Evolutionary conservation across 1,139 yeast genomes (phyloP).

Genomic region (Candida sanyaensis): DNA sequence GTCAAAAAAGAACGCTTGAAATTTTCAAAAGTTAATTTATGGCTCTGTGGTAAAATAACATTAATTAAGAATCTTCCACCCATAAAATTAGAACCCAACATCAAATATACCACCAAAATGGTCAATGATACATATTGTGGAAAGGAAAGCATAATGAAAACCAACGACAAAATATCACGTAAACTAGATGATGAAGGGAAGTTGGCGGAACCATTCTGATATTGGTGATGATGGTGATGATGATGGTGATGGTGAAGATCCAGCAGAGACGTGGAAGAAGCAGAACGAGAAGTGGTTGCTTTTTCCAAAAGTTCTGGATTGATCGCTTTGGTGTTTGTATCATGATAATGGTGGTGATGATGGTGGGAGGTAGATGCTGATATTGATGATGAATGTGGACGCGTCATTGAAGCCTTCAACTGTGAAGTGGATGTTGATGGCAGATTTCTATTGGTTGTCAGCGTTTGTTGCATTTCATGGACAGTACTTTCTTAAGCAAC

Average conservation of each 20-base stretch:
- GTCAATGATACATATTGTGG: constrained; percentile 44
- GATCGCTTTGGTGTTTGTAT: not conserved
- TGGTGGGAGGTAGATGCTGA: constrained; percentile 3
- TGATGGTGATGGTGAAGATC: constrained; percentile 10
- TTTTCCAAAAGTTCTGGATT: constrained; percentile 4
- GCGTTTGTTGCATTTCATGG: constrained; percentile 7
- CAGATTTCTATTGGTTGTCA: constrained; percentile 3
- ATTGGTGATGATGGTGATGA: constrained; percentile 10
- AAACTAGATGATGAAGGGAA: constrained; percentile 27
- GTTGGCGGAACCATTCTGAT: constrained; percentile 8
- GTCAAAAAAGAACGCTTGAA: constrained; percentile 14
- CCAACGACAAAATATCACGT: constrained; percentile 46
- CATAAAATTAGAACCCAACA: constrained; percentile 43
- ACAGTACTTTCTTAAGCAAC: not conserved
- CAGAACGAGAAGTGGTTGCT: constrained; percentile 2
- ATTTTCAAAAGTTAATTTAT: constrained; percentile 2
- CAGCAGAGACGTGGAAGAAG: constrained; percentile 7
- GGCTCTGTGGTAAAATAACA: constrained; percentile 9
- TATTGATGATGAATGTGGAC: constrained; percentile 1
- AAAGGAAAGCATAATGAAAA: constrained; percentile 39
- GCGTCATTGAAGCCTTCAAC: not conserved
- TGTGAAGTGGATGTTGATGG: constrained; percentile 2
- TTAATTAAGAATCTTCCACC: constrained; percentile 45
- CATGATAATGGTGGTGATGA: constrained; percentile 7
- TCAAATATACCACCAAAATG: constrained; percentile 38